A percentile compares a stretch with the other conserved stretches of the same genome.
Conservation (phyloP, 2,329 filamentous ascomycete genomes). For the Lasiodiplodia gonubiensis region DNA sequence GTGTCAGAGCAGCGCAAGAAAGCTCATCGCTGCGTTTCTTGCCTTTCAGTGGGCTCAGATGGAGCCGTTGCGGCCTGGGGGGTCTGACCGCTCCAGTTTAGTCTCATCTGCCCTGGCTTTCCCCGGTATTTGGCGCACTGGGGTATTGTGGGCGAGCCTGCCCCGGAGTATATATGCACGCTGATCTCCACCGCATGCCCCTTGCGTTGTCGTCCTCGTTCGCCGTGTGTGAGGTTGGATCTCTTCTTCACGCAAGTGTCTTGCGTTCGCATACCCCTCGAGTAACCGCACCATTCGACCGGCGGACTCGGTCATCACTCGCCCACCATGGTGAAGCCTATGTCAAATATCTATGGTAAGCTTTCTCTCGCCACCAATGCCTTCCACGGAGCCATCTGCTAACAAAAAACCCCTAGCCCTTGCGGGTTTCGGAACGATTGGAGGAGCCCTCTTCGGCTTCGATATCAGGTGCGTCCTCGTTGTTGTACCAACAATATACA, state of each 20-base stretch:
- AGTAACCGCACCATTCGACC: not conserved
- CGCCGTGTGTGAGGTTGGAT: constrained; percentile 7
- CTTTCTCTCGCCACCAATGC: not conserved
- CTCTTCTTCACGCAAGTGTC: not conserved
- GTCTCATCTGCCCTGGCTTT: not conserved
- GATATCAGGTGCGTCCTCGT: constrained; percentile 63
- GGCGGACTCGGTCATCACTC: constrained; percentile 7
- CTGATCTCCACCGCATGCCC: constrained; percentile 18
- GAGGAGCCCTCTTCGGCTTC: constrained; percentile 77
- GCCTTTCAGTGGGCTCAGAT: not conserved
- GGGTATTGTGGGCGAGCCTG: not conserved
- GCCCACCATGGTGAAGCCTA: constrained; percentile 23
- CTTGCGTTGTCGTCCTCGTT: not conserved
- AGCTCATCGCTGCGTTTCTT: not conserved
- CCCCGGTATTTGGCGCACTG: constrained; percentile 4
- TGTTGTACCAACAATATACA: constrained; percentile 48
- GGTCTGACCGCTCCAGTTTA: constrained; percentile 14
- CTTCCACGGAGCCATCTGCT: not conserved
- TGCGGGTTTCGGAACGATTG: constrained; percentile 58
- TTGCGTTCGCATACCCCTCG: not conserved
- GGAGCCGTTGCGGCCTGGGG: not conserved
- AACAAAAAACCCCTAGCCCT: constrained; percentile 8
- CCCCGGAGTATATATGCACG: constrained; percentile 14
- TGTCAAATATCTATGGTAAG: constrained; percentile 28
- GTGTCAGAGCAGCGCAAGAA: not conserved